Base-by-base conservation (phyloP, 768 basidiomycete genomes). In the Pleurotus cornucopiae region DNA sequence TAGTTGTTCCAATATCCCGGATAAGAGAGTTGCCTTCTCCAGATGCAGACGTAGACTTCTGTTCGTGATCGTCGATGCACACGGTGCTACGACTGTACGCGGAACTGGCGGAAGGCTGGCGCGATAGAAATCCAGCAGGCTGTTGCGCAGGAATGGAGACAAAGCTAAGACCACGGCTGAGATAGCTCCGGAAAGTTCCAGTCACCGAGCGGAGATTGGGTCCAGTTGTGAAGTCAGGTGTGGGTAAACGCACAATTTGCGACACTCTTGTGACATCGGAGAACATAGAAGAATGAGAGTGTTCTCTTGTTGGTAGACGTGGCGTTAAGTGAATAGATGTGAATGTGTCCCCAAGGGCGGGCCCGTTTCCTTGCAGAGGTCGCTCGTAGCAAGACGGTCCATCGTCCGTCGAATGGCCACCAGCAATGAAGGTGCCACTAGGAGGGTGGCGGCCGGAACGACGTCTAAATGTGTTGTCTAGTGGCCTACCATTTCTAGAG, bases 1-100 rank as follows among this genome's bases (percentile, higher is more conserved):
- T 69, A 14, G 69, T 73, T 6, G 71, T 70, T 26, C 69, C 69
- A 26, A 73, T 47, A 14, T 67, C 63, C 11, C 6, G 49, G 34
- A 11, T 52, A 44, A 14, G n/a, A 26, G 9, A 26, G 13, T 9
- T 45, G 53, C 49, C 23, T 20, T 20, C 23, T 2, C 40, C 18
- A 49, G 11, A 49, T 30, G 49, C 9, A 25, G 40, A 39, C 45
- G 46, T 14, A 38, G 25, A 13, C 41, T 34, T 40, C 38, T 5
- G 18, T 21, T 21, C 23, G 21, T 37, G 13, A 14, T 49, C 30
- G 16, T 44, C 5, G 43, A 41, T 30, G 56, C 21, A 26, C 49
- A 30, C 16, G 53, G 40, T 53, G 51, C n/a, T 20, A 13, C 21
- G 5, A 41, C 51, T 53, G 6, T 37, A 40, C 7, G 37, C 16